phyloP scores from a whole-genome alignment of 768 basidiomycete genomes.

The Pleurotus platypus region DNA sequence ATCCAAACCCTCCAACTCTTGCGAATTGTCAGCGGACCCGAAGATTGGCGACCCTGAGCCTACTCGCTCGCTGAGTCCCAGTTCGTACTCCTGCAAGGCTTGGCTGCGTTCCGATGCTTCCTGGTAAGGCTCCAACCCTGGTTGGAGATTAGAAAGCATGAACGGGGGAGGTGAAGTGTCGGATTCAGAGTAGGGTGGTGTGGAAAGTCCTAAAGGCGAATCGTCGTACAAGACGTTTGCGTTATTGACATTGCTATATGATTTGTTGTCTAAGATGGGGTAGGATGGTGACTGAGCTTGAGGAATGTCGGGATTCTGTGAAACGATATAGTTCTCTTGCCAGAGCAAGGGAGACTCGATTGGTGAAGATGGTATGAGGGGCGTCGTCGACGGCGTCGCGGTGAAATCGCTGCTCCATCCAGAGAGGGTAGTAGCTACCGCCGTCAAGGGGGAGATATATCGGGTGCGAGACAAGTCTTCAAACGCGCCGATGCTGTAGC shows the following conservation, averaged over 20 bases:
- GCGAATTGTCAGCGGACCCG: neutral
- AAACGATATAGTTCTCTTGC: neutral
- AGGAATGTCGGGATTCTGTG: neutral
- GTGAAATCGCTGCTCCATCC: conserved; percentile 6
- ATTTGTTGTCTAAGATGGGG: neutral
- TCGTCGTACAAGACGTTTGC: neutral
- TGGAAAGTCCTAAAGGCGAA: neutral
- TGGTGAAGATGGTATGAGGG: neutral
- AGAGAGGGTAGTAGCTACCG: conserved; percentile 2
- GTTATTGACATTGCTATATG: neutral
- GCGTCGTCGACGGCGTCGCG: conserved; percentile 1
- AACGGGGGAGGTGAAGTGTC: neutral
- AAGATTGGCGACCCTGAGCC: conserved; percentile 7
- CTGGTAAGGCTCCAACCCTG: conserved; percentile 3
- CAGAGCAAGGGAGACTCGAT: neutral
- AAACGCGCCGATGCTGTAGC: neutral
- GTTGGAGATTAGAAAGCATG: neutral
- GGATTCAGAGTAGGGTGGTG: neutral
- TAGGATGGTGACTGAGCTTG: neutral
- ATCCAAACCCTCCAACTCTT: neutral
- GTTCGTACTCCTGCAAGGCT: conserved; percentile 5
- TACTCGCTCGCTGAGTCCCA: conserved; percentile 8
- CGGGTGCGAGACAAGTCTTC: neutral
- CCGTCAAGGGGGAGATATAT: neutral
- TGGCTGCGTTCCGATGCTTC: conserved; percentile 3